Conservation (phyloP, 495 filamentous ascomycete genomes). For the Glarea lozoyensis region DNA sequence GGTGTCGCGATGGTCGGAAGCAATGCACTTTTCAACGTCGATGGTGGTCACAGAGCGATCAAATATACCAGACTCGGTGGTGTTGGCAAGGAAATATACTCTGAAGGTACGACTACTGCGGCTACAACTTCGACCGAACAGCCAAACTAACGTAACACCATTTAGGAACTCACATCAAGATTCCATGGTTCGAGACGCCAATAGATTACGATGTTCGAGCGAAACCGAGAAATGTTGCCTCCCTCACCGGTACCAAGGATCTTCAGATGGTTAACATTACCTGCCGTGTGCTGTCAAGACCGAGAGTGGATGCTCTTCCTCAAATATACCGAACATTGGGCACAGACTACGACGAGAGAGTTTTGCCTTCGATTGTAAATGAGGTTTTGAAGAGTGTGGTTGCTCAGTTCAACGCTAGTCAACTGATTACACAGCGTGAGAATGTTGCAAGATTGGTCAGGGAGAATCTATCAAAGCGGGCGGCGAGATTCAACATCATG, state of each 20-base stretch:
- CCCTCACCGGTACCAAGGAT: slow-evolving; percentile 96
- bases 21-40: slow-evolving; percentile 96
- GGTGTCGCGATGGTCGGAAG: slow-evolving; percentile 58
- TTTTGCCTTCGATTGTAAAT: slow-evolving; percentile 96
- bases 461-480: slow-evolving; percentile 83
- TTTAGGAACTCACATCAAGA: slow-evolving; percentile 80
- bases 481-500: slow-evolving; percentile 93
- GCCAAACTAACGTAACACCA: slow-evolving; percentile 15
- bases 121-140: slow-evolving; percentile 1
- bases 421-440: slow-evolving; percentile 97
- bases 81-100: slow-evolving; percentile 94
- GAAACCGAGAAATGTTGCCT: slow-evolving; percentile 92
- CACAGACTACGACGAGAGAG: slow-evolving; percentile 92
- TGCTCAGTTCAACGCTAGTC: slow-evolving; percentile 97
- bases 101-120: slow-evolving; percentile 58
- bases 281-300: slow-evolving; percentile 95
- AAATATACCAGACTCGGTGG: slow-evolving; percentile 92
- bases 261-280: slow-evolving; percentile 99
- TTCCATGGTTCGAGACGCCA: slow-evolving; percentile 96
- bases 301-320: slow-evolving; percentile 77
- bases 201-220: slow-evolving; percentile 97
- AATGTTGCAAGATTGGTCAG: slow-evolving; percentile 85
- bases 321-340: slow-evolving; percentile 96
- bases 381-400: slow-evolving; percentile 98
- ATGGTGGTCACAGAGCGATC: slow-evolving; percentile 97